A percentile compares a stretch with the other conserved stretches of the same genome.
Evolutionary conservation across 208 protist species (phyloP).

Genomic region (Porcisia deanei): DNA sequence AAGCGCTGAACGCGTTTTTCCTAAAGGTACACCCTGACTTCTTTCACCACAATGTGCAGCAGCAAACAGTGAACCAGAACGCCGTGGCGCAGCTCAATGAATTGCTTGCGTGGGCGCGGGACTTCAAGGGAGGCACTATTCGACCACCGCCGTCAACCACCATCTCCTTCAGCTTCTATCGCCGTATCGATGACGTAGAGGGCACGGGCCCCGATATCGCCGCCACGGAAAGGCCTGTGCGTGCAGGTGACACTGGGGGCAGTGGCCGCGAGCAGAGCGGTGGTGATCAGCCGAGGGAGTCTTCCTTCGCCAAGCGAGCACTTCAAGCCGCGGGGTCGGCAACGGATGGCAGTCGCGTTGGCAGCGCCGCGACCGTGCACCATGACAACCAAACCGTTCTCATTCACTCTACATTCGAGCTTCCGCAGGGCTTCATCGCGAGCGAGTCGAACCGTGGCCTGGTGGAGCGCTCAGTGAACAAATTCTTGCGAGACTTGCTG

Average conservation of each 20-base stretch:
- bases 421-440: constrained; percentile 75
- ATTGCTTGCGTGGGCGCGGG: constrained; percentile 86
- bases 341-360: background rate
- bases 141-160: constrained; percentile 72
- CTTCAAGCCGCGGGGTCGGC: constrained; percentile 9
- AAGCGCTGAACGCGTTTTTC: constrained; percentile 90
- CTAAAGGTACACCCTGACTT: constrained; percentile 94
- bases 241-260: background rate
- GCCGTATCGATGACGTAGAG: constrained; percentile 50
- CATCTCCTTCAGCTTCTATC: constrained; percentile 87
- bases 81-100: constrained; percentile 92
- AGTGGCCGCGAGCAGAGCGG: background rate
- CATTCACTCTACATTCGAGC: constrained; percentile 80
- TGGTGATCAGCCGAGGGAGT: constrained; percentile 13
- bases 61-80: constrained; percentile 83
- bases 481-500: constrained; percentile 89
- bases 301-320: constrained; percentile 23
- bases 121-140: constrained; percentile 79
- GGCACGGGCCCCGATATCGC: background rate
- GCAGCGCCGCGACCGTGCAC: background rate
- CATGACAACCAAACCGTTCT: constrained; percentile 2
- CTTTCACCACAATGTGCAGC: constrained; percentile 78
- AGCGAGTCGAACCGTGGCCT: constrained; percentile 75
- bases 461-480: constrained; percentile 87
- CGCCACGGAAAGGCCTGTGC: background rate